A percentile compares a stretch with the other conserved stretches of the same genome.
Evolutionary conservation across 305 asterid genomes (phyloP).

Genomic region (Fraxinus angustifolia): DNA sequence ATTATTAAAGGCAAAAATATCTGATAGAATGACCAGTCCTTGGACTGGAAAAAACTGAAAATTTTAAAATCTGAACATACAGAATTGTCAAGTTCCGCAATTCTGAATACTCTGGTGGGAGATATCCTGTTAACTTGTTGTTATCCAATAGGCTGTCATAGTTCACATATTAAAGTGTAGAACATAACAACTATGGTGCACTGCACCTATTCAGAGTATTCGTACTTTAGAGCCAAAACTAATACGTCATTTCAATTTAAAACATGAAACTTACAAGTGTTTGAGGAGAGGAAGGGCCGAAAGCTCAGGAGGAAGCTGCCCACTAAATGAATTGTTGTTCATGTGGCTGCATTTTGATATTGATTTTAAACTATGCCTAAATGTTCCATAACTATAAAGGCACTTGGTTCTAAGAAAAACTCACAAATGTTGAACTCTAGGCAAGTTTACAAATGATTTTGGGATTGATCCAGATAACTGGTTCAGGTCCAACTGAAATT

Average conservation of each 20-base stretch:
- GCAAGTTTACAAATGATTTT: slow-evolving; percentile 49
- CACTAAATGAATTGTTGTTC: slow-evolving; percentile 55
- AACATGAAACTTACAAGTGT: slow-evolving; percentile 54
- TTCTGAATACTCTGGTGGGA: slow-evolving; percentile 53
- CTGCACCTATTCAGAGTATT: slow-evolving; percentile 2
- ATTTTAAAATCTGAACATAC: slow-evolving; percentile 23
- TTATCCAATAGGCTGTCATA: slow-evolving; percentile 59
- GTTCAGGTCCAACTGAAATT: slow-evolving; percentile 62
- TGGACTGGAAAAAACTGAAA: slow-evolving; percentile 10
- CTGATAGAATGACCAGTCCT: neutral
- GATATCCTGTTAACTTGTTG: slow-evolving; percentile 57
- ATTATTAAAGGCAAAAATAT: neutral
- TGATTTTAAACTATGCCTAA: slow-evolving; percentile 2
- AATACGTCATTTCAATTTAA: neutral
- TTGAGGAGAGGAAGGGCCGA: slow-evolving; percentile 39
- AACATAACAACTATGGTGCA: neutral
- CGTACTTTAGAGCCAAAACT: neutral
- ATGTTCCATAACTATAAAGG: neutral
- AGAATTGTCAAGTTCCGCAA: slow-evolving; percentile 48
- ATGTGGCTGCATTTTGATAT: slow-evolving; percentile 49
- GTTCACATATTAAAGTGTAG: slow-evolving; percentile 11
- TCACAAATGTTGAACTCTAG: slow-evolving; percentile 50
- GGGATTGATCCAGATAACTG: slow-evolving; percentile 64
- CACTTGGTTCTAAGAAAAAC: slow-evolving; percentile 10
- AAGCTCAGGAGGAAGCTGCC: slow-evolving; percentile 60